These are phyloP conservation scores for Cyclotella atomus DNA, from an alignment of 108 stramenopile species.

Conservation along the genomic window DNA sequence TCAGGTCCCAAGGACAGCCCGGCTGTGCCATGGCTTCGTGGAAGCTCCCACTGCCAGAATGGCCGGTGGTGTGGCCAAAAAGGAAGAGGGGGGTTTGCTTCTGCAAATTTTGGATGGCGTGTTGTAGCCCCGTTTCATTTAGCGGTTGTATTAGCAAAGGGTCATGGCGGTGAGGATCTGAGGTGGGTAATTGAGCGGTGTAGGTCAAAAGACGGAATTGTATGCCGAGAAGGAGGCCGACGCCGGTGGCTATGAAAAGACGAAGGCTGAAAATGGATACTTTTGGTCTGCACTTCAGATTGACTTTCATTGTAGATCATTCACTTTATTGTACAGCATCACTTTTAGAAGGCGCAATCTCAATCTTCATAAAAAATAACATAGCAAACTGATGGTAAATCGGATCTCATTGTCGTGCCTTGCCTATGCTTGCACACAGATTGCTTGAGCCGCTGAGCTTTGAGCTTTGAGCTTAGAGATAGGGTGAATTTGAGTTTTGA, in stretches of 20 bases:
- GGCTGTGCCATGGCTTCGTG: slow-evolving; percentile 12
- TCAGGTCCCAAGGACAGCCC: slow-evolving; percentile 14
- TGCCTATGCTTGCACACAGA: too few relatives aligned
- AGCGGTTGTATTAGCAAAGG: not conserved
- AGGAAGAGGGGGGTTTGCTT: not conserved
- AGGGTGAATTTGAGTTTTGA: too few relatives aligned
- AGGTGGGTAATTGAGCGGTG: not conserved
- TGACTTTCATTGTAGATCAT: too few relatives aligned
- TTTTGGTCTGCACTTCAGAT: too few relatives aligned
- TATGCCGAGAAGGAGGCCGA: not conserved
- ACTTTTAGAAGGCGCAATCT: too few relatives aligned
- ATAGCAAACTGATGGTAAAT: too few relatives aligned
- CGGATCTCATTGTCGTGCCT: too few relatives aligned
- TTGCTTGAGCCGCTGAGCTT: too few relatives aligned
- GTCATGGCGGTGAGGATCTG: too few relatives aligned
- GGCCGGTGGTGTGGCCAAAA: slow-evolving; percentile 17
- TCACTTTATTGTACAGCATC: too few relatives aligned
- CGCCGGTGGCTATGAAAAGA: not conserved
- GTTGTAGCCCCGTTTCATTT: not conserved
- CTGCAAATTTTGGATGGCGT: not conserved
- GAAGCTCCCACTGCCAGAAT: slow-evolving; percentile 16
- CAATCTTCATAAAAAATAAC: too few relatives aligned
- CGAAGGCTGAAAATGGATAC: not conserved
- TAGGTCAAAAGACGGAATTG: slow-evolving; percentile 3
- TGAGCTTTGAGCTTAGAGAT: too few relatives aligned